These are phyloP conservation scores for Dothistroma pini DNA, from an alignment of 2,329 filamentous ascomycete species.

Conservation along the genomic window DNA sequence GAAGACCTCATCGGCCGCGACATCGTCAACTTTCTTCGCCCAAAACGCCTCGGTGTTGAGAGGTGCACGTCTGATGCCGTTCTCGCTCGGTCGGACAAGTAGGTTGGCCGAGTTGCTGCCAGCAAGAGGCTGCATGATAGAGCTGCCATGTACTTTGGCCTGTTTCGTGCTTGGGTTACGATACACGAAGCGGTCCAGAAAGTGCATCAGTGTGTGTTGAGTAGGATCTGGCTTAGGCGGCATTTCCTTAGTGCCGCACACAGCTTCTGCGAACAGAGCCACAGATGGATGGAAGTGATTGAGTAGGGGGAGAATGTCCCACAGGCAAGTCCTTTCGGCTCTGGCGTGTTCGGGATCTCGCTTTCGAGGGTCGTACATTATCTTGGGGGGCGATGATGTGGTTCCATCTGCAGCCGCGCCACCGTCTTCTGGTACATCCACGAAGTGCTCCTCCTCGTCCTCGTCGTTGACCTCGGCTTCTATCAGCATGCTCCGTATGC, in stretches of 20 bases:
- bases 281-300: constrained; percentile 93
- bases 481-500: constrained; percentile 71
- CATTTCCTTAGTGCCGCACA: constrained; percentile 66
- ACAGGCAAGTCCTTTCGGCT: constrained; percentile 87
- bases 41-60: constrained; percentile 90
- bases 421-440: constrained; percentile 59
- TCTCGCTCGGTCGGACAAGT: constrained; percentile 57
- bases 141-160: constrained; percentile 66
- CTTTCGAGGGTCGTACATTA: constrained; percentile 78
- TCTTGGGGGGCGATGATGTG: constrained; percentile 30
- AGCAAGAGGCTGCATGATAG: constrained; percentile 93
- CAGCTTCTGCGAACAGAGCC: constrained; percentile 69
- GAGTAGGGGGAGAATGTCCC: constrained; percentile 81
- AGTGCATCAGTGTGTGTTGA: constrained; percentile 87
- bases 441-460: constrained; percentile 67
- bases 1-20: constrained; percentile 90
- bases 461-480: constrained; percentile 75
- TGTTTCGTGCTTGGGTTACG: constrained; percentile 73
- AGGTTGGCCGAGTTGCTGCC: constrained; percentile 59
- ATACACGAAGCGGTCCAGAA: constrained; percentile 98
- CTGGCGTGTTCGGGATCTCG: constrained; percentile 88
- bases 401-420: constrained; percentile 37
- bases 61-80: constrained; percentile 41
- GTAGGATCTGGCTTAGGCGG: constrained; percentile 86
- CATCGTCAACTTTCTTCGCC: constrained; percentile 82